Percentiles rank a stretch among this genome's conserved stretches.
phyloP scores from a whole-genome alignment of 345 rosid species.

The Moricandia arvensis region DNA sequence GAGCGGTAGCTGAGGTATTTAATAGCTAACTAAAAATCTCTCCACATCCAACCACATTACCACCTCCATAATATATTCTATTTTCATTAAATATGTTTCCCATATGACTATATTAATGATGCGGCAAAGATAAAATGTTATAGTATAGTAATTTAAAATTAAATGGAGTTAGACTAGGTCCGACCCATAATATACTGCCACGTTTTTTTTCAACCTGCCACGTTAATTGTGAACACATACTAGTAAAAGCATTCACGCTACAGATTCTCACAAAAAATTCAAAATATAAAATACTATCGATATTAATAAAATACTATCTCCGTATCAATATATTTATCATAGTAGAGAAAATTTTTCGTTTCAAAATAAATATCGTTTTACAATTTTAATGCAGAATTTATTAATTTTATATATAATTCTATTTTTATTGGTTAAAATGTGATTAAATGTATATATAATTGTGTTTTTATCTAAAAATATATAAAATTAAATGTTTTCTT shows the following conservation, averaged over 20 bases:
- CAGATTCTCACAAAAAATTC: background rate
- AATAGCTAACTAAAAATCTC: background rate
- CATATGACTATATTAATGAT: background rate
- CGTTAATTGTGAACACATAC: background rate
- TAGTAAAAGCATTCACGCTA: background rate
- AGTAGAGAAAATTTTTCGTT: no score
- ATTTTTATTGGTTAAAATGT: no score
- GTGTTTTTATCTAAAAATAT: no score
- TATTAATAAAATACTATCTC: background rate
- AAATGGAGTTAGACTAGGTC: slow-evolving; percentile 2
- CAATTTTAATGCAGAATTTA: no score
- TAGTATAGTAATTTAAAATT: background rate
- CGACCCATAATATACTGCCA: background rate
- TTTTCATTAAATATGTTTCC: background rate
- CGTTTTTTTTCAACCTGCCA: background rate
- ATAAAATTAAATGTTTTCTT: no score
- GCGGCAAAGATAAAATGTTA: background rate
- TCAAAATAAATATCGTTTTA: no score
- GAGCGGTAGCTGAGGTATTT: background rate
- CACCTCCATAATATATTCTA: background rate
- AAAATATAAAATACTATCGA: background rate
- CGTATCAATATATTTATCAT: no score
- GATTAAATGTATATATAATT: no score
- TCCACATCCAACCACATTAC: slow-evolving; percentile 4
- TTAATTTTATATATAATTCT: no score